phyloP scores from a whole-genome alignment of 176 grass and related monocot species.

The Echinochloa phyllopogon region DNA sequence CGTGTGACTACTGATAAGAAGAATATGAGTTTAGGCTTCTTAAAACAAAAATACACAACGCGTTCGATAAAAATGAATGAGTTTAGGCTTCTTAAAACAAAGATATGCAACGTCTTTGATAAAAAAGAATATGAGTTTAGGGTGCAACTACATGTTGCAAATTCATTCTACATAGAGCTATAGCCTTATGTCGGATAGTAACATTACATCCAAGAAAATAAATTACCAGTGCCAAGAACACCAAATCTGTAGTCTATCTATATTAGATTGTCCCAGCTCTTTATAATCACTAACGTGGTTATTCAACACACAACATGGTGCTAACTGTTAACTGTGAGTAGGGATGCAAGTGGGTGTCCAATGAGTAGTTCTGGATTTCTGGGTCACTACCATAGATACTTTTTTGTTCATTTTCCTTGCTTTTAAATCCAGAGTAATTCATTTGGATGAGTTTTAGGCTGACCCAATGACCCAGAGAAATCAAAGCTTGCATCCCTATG shows the following conservation, averaged over 20 bases:
- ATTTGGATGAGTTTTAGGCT: not conserved
- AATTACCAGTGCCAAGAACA: not conserved
- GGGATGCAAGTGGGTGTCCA: not conserved
- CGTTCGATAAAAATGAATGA: no score
- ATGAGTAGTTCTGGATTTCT: not conserved
- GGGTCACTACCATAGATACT: not conserved
- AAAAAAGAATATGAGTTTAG: slow-evolving; percentile 6
- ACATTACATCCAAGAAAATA: not conserved
- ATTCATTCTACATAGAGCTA: slow-evolving; percentile 5
- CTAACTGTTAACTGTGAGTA: slow-evolving; percentile 18
- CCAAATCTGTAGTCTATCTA: not conserved
- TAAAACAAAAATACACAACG: no score
- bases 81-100: no score
- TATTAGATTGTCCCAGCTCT: not conserved
- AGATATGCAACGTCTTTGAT: no score
- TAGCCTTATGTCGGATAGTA: not conserved
- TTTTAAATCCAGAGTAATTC: not conserved
- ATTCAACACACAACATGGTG: not conserved
- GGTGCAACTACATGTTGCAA: not conserved
- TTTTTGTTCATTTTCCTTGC: slow-evolving; percentile 1
- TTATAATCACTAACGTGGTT: not conserved
- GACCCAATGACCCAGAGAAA: not conserved
- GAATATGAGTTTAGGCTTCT: no score
- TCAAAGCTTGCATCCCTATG: not conserved
- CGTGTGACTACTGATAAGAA: slow-evolving; percentile 9